Base-by-base conservation (phyloP, 1,284 basidiomycete species). In the Apiotrichum mycotoxinovorans region DNA sequence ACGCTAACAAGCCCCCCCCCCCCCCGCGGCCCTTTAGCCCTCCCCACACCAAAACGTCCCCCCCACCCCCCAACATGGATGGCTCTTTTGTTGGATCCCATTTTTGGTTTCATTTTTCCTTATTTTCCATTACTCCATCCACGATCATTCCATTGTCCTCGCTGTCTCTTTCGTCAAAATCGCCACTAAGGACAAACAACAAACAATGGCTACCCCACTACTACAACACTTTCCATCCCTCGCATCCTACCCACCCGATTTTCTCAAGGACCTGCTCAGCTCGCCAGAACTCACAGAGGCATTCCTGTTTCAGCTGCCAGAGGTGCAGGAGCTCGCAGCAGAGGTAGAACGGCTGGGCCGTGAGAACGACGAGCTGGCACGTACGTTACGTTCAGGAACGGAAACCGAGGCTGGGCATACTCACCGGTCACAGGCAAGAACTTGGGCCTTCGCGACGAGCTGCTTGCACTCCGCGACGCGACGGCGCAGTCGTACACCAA, bases 271-370 rank as follows among this genome's bases (percentile, higher is more conserved):
- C 71, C 79, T 95, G 20, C 78, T 95, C 23, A 80, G 82, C 20
- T 89, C 94, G 67, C 87, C 86, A 1, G 79, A 81, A 20, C 92
- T 92, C 72, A 92, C 93, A 63, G 88, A 94, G 73, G 88, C 91
- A 7, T 81, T 89, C 59, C 87, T 95, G 65, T 86, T 91, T 73
- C 85, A 88, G 1, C 77, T 94, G 11, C 80, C 84, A 1, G 81
- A 82, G 44, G 89, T 93, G 41, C 85, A 86, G 68, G 80, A 83
- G 15, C 78, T 91, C 57, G 86, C 91, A 58, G 82, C 84, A 61
- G 83, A 85, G 1, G 87, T 92, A 63, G 80, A 86, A 22, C 86
- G 88, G 59, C 81, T 94, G 0, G 86, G 89, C 7, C 79, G 82
- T 67, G 88, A 89, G 34, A 95, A 95, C 66, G 87, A 91, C 65